Conservation (phyloP, 192 early-diverging fungal species). For the Umbelopsis sp. region DNA sequence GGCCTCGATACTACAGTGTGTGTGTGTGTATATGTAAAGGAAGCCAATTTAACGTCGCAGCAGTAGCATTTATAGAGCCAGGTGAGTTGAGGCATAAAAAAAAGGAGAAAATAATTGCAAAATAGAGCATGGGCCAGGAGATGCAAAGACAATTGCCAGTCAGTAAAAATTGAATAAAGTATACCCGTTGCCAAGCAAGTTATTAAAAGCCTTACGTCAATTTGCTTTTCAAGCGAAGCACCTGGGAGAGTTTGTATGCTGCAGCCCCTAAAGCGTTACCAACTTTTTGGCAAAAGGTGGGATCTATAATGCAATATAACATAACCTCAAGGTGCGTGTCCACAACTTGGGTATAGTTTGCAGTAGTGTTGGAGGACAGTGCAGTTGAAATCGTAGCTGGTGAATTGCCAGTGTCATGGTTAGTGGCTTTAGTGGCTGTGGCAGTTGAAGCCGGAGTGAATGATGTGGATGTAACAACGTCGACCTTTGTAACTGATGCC, state of each 20-base stretch:
- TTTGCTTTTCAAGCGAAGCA: constrained; percentile 28
- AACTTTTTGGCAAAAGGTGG: constrained; percentile 31
- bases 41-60: too few relatives aligned
- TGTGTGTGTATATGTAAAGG: too few relatives aligned
- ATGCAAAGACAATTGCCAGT: background rate
- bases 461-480: background rate
- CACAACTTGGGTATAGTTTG: background rate
- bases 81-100: too few relatives aligned
- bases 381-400: constrained; percentile 11
- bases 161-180: background rate
- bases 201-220: constrained; percentile 21
- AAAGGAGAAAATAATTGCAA: too few relatives aligned
- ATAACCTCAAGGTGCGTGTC: background rate
- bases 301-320: constrained; percentile 21
- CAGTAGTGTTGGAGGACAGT: background rate
- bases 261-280: constrained; percentile 21
- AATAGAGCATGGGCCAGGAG: too few relatives aligned
- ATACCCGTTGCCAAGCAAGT: background rate
- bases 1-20: constrained; percentile 13
- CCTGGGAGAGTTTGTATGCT: constrained; percentile 29
- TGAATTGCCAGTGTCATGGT: constrained; percentile 1
- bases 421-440: background rate
- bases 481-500: background rate
- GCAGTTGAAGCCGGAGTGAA: background rate
- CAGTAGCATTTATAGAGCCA: too few relatives aligned